phyloP scores from a whole-genome alignment of 768 basidiomycete genomes.

The Tephrocybe sp. region DNA sequence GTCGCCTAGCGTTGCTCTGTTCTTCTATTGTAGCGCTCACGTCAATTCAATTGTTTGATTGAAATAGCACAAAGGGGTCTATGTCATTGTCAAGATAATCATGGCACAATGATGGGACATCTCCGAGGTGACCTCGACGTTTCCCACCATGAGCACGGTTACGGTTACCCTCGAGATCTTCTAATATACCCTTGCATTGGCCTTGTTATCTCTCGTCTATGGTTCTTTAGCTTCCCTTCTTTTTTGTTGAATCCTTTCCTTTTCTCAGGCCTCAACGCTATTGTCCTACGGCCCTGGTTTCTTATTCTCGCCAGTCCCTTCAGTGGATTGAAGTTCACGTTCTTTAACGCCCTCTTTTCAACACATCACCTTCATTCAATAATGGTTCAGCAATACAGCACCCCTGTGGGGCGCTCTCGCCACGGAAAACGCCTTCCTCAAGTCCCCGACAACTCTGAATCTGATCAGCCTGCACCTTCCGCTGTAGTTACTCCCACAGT shows the following conservation, averaged over 20 bases:
- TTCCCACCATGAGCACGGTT: constrained; percentile 11
- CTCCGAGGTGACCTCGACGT: constrained; percentile 3
- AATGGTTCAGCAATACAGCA: constrained; percentile 21
- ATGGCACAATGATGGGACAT: neutral
- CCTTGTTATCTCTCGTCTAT: constrained; percentile 15
- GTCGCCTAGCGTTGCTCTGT: neutral
- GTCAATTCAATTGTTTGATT: neutral
- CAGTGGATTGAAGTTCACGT: constrained; percentile 21
- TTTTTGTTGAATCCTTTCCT: constrained; percentile 12
- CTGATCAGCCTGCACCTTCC: constrained; percentile 4
- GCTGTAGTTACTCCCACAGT: constrained; percentile 3
- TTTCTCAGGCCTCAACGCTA: constrained; percentile 16
- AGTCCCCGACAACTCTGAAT: constrained; percentile 1
- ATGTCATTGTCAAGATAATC: neutral
- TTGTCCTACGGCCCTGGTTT: constrained; percentile 22
- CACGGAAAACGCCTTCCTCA: constrained; percentile 25
- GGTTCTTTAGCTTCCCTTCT: constrained; percentile 13
- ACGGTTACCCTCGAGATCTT: neutral
- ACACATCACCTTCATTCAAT: constrained; percentile 11
- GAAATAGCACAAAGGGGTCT: too few species aligned
- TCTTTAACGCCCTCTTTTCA: constrained; percentile 19
- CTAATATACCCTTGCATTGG: constrained; percentile 5
- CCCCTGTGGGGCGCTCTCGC: constrained; percentile 27
- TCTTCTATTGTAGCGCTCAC: neutral
- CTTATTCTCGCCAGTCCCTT: constrained; percentile 14